Evolutionary conservation across 1,284 basidiomycete species (phyloP).

Genomic region (Sphagnurus paluster): DNA sequence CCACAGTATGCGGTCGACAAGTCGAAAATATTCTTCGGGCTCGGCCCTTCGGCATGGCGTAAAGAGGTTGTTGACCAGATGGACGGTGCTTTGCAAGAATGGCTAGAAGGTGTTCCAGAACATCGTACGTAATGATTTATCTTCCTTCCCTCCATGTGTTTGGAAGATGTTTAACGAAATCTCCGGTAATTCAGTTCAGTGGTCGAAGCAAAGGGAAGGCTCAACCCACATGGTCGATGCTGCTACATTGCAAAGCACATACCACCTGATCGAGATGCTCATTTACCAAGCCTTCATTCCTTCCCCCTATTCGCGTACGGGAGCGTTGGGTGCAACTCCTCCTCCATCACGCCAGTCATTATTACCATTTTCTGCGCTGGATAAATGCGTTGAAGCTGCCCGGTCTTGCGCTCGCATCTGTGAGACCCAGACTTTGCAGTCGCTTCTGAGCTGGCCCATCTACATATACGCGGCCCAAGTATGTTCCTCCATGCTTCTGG

Average conservation of each 20-base stretch:
- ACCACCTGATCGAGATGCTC: constrained; percentile 71
- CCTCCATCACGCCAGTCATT: constrained; percentile 16
- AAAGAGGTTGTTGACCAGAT: constrained; percentile 70
- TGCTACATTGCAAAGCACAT: constrained; percentile 65
- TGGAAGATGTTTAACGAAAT: background rate
- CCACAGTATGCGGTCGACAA: constrained; percentile 73
- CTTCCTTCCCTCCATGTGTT: background rate
- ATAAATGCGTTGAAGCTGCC: constrained; percentile 68
- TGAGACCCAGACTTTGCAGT: constrained; percentile 45
- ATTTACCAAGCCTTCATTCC: constrained; percentile 79
- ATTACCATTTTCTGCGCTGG: constrained; percentile 42
- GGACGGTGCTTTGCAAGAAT: constrained; percentile 69
- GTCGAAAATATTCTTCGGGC: constrained; percentile 50
- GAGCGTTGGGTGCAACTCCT: constrained; percentile 15
- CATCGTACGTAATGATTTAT: constrained; percentile 62
- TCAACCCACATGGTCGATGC: constrained; percentile 64
- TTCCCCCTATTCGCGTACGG: constrained; percentile 26
- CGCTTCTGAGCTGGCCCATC: constrained; percentile 38
- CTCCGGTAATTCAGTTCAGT: constrained; percentile 49
- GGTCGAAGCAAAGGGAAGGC: constrained; percentile 62
- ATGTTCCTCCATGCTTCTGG: constrained; percentile 44
- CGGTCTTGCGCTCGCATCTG: constrained; percentile 64
- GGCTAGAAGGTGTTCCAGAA: constrained; percentile 70
- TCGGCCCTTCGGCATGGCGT: constrained; percentile 42
- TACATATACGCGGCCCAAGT: constrained; percentile 44